Base-by-base conservation (phyloP, 257 asterid genomes). In the Ophiorrhiza pumila region DNA sequence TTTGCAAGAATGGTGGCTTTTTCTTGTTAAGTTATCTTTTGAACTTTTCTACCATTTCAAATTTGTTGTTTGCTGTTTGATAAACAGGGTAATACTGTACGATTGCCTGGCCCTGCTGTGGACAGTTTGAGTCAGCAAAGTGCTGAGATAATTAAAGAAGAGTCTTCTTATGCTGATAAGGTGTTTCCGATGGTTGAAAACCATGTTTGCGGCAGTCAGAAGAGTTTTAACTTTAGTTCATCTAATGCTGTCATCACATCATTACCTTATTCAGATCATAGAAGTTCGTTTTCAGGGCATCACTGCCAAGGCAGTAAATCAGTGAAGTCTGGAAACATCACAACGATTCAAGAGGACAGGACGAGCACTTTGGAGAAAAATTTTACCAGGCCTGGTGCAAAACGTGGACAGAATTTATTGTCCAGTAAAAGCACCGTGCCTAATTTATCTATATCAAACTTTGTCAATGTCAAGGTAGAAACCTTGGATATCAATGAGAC, bases 381-480 rank as follows among this genome's bases (percentile, higher is more conserved):
- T 45, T 65, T 64, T 65, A 71, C 77, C 37, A 67, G 75, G 58
- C 43, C 65, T 46, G 80, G 76, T 68, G 57, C 81, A 57, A 73
- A 69, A 53, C 45, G 71, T 55, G 69, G 68, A 29, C 74, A 29
- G 65, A 34, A 69, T 74, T 78, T 68, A 68, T 58, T 68, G 46
- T 71, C 83, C 68, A 59, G 68, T 79, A 45, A 32, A 58, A 70
- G 18, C 63, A 67, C 66, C 34, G 49, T 58, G 74, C 78, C 69
- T 71, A 45, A 74, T 70, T 59, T 77, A 59, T 52, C 65, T 25
- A 23, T 71, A 65, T 76, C 79, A 4, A 76, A 56, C 43, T 68
- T 75, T 34, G 79, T 76, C 63, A 76, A 64, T 46, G 81, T 87
- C 75, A 90, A 90, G 87, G 72, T 70, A 61, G 96, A 88, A 75